These are phyloP conservation scores for Leucosporidium scottii DNA, from an alignment of 768 basidiomycete genomes.

Conservation along the genomic window DNA sequence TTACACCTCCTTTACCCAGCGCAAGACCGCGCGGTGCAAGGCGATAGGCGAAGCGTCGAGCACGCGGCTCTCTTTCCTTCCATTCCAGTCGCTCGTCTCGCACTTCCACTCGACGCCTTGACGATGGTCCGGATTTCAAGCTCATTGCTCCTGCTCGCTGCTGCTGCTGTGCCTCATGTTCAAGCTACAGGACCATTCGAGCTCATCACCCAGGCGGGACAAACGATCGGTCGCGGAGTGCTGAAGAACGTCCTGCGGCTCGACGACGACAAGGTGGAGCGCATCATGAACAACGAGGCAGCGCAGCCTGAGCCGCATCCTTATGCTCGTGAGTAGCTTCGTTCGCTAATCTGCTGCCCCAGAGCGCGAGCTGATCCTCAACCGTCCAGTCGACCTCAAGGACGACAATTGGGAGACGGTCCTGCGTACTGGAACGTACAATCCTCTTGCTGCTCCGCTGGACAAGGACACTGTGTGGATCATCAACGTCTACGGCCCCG, in stretches of 20 bases:
- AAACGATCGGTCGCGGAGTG: neutral
- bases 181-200: too few species aligned
- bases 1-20: too few species aligned
- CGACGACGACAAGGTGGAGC: slow-evolving; percentile 25
- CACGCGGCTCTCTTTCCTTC: neutral
- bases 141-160: neutral
- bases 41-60: too few species aligned
- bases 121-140: slow-evolving; percentile 11
- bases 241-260: slow-evolving; percentile 16
- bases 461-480: slow-evolving; percentile 19
- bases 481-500: slow-evolving; percentile 20
- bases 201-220: neutral
- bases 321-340: slow-evolving; percentile 12
- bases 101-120: too few species aligned
- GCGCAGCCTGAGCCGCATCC: slow-evolving; percentile 1
- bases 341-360: too few species aligned
- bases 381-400: slow-evolving; percentile 18
- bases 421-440: slow-evolving; percentile 11
- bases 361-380: neutral
- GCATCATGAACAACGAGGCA: neutral
- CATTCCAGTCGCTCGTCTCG: neutral
- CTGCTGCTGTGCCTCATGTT: too few species aligned
- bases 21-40: too few species aligned
- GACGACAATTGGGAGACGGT: slow-evolving; percentile 24
- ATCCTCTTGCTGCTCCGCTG: slow-evolving; percentile 14